Conservation (phyloP, 805 yeast species). For the Metschnikowia kunwiensis region DNA sequence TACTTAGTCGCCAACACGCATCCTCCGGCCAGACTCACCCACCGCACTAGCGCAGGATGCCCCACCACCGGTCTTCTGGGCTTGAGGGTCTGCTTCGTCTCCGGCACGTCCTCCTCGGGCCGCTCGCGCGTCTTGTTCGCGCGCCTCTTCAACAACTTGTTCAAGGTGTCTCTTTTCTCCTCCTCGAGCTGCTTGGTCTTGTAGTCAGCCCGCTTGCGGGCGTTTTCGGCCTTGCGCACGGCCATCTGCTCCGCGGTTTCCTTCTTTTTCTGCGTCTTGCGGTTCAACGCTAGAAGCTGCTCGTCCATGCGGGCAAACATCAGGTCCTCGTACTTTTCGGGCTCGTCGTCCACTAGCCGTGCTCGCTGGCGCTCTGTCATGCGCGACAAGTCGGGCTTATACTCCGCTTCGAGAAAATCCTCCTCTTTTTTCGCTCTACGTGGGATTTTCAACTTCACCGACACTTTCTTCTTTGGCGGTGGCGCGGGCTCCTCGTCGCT, state of each 20-base stretch:
- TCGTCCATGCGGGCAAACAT: conserved; percentile 32
- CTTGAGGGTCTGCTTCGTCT: conserved; percentile 21
- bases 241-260: conserved; percentile 84
- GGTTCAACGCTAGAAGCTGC: conserved; percentile 21
- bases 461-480: conserved; percentile 17
- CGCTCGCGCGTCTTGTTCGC: conserved; percentile 65
- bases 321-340: conserved; percentile 18
- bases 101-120: conserved; percentile 27
- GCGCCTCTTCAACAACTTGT: conserved; percentile 77
- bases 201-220: conserved; percentile 82
- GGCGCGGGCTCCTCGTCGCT: conserved; percentile 24
- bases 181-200: conserved; percentile 81
- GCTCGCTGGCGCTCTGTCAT: conserved; percentile 59
- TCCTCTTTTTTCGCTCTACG: conserved; percentile 11
- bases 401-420: conserved; percentile 39
- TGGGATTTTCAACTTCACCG: conserved; percentile 16
- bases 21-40: conserved; percentile 28
- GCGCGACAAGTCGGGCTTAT: conserved; percentile 45
- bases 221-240: conserved; percentile 78
- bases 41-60: conserved; percentile 47
- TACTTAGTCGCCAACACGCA: conserved; percentile 12
- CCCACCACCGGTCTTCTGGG: conserved; percentile 41
- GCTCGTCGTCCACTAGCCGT: conserved; percentile 34
- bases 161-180: conserved; percentile 88
- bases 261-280: conserved; percentile 48